Conservation (phyloP, 257 asterid species). For the Phtheirospermum japonicum region DNA sequence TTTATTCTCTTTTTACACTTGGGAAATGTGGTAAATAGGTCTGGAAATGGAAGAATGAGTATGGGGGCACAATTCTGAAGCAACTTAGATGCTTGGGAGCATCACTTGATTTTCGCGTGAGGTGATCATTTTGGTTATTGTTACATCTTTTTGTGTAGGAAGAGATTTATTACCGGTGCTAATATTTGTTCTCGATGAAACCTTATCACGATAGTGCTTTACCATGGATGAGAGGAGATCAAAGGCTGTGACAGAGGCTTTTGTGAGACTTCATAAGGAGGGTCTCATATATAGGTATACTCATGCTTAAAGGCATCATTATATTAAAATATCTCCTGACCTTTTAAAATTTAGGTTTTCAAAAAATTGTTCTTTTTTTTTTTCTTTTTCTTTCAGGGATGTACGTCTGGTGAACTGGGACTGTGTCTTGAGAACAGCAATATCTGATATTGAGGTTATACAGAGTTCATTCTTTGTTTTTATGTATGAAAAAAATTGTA, state of each 20-base stretch:
- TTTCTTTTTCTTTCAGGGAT: constrained; percentile 39
- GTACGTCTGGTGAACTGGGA: constrained; percentile 85
- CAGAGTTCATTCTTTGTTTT: constrained; percentile 9
- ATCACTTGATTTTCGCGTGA: constrained; percentile 70
- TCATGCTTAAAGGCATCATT: not conserved
- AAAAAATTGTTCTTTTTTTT: too few relatives aligned
- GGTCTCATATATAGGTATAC: constrained; percentile 45
- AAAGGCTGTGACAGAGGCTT: constrained; percentile 68
- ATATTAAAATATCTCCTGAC: too few relatives aligned
- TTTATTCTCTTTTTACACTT: not conserved
- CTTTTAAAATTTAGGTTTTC: not conserved
- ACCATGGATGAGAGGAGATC: constrained; percentile 82
- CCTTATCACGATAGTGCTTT: constrained; percentile 53
- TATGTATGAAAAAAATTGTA: not conserved
- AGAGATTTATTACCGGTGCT: not conserved
- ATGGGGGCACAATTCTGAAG: constrained; percentile 61
- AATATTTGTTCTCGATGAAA: not conserved
- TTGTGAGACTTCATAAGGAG: not conserved
- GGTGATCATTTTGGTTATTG: constrained; percentile 36
- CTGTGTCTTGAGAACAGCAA: constrained; percentile 68
- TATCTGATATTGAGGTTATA: constrained; percentile 78
- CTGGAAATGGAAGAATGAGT: constrained; percentile 68
- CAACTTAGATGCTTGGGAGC: constrained; percentile 75
- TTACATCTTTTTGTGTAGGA: constrained; percentile 12
- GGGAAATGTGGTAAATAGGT: constrained; percentile 35